Evolutionary conservation across 495 filamentous ascomycete genomes (phyloP), one percentile per base, ranked within the genome.

Genomic region (Platismatia glauca): DNA sequence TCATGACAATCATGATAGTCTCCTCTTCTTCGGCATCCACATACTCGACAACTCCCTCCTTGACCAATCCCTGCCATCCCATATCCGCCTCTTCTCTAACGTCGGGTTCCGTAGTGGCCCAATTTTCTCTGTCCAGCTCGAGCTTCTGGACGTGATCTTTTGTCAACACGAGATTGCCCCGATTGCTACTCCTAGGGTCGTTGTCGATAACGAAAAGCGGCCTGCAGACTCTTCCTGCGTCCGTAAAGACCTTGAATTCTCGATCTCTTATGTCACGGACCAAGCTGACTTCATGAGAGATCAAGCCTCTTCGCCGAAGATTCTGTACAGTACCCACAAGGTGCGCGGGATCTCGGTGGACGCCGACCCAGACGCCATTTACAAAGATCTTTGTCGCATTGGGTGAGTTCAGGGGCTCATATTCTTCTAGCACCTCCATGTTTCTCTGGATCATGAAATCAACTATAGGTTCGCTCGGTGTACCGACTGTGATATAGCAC

Each of bases 1-100:
- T 91, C 94, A 99, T 97, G 70, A 91, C 87, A 67, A 99, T 99
- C 95, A 97, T 99, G 55, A 92, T 86, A 0, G 90, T 92, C 74
- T 99, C 95, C 67, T 99, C 94, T 74, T 99, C 94, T 70, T 99
- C 95, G 0, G 95, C 94, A 72, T 99, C 94, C 6, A 99, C 84
- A 68, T 93, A 96, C 69, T 99, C 94, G 33, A 98, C 87, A 2
- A 87, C 88, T 67, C 94, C 94, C 12, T 80, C 82, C 50, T 84
- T 81, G 24, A 95, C 80, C 34, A 99, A 75, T 3, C 89, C 90
- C 62, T 90, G 80, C 91, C 94, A 98, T 65, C 91, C 93, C 67
- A 87, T 93, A 57, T 84, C 85, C 16, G 82, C 80, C 38, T 85
- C 81, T 43, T 82, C 78, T 68, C 75, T 78, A 59, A 84, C 77